Conservation (phyloP, 345 rosid species). For the Citrus inodora region DNA sequence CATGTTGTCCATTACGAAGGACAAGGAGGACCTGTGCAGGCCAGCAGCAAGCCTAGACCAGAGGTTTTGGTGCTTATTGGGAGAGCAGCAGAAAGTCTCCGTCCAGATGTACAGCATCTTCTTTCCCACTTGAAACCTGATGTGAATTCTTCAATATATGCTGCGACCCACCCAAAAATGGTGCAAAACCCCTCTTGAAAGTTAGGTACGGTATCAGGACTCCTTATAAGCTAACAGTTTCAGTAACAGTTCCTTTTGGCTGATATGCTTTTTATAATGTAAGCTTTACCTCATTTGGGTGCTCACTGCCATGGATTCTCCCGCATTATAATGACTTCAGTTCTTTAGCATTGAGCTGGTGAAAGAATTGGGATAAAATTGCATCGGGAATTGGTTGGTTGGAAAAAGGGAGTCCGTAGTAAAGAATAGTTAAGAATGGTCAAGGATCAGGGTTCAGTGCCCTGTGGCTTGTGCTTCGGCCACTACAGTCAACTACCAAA, state of each 20-base stretch:
- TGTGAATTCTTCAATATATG: slow-evolving; percentile 67
- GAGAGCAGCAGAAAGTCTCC: slow-evolving; percentile 63
- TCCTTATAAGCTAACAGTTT: not conserved
- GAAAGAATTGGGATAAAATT: not conserved
- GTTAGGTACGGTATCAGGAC: not conserved
- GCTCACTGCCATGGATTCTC: not conserved
- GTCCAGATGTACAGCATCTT: slow-evolving; percentile 83
- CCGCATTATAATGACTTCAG: not conserved
- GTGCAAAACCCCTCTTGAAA: slow-evolving; percentile 37
- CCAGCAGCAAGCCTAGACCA: slow-evolving; percentile 77
- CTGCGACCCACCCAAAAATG: slow-evolving; percentile 81
- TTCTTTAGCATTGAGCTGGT: not conserved
- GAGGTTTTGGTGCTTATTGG: slow-evolving; percentile 71
- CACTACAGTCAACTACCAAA: not conserved
- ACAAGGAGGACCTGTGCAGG: slow-evolving; percentile 90
- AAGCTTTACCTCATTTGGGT: not conserved
- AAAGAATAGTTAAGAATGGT: not conserved
- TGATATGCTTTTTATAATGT: not conserved
- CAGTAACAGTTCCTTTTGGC: not conserved
- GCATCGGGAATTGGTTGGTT: not conserved
- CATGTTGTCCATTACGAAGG: slow-evolving; percentile 92
- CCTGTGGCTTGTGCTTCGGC: not conserved
- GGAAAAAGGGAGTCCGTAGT: not conserved
- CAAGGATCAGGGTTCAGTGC: not conserved
- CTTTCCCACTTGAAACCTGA: slow-evolving; percentile 83